phyloP scores from a whole-genome alignment of 1,284 basidiomycete species.

The Ustilago cynodontis region DNA sequence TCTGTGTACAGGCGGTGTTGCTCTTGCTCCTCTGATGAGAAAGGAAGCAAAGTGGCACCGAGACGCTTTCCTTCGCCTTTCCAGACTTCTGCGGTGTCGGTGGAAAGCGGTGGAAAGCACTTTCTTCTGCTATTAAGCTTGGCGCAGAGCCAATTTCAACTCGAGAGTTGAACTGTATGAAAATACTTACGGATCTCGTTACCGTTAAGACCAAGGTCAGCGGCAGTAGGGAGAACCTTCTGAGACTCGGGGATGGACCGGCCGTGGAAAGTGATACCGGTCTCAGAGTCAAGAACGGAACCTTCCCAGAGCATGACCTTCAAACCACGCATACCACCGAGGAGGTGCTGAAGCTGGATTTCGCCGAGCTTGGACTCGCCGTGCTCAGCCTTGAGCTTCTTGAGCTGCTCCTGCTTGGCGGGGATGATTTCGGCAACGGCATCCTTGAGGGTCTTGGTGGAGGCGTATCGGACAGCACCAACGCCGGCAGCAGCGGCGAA shows the following conservation, averaged over 20 bases:
- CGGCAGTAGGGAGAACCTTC: conserved; percentile 67
- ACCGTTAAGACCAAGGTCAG: conserved; percentile 65
- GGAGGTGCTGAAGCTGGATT: conserved; percentile 66
- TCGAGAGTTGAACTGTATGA: not conserved
- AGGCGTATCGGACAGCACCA: conserved; percentile 61
- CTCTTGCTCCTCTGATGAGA: not conserved
- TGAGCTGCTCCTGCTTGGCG: conserved; percentile 68
- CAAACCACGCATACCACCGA: conserved; percentile 69
- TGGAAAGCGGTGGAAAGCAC: not conserved
- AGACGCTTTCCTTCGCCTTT: conserved; percentile 1
- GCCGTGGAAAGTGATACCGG: conserved; percentile 70
- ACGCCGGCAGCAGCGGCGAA: conserved; percentile 61
- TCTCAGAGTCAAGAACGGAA: conserved; percentile 68
- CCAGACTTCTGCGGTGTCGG: not conserved
- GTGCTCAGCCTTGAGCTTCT: conserved; percentile 67
- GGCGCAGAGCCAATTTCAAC: not conserved
- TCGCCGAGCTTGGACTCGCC: conserved; percentile 65
- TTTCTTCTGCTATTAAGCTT: not conserved
- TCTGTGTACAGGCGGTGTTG: not conserved
- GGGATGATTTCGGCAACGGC: conserved; percentile 68
- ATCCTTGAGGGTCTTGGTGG: conserved; percentile 67
- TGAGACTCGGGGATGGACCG: conserved; percentile 68
- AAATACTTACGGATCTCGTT: conserved; percentile 67
- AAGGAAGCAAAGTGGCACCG: not conserved
- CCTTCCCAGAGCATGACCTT: conserved; percentile 71